Base-by-base conservation (phyloP, 352 stramenopile genomes). In the Phytophthora boehmeriae region DNA sequence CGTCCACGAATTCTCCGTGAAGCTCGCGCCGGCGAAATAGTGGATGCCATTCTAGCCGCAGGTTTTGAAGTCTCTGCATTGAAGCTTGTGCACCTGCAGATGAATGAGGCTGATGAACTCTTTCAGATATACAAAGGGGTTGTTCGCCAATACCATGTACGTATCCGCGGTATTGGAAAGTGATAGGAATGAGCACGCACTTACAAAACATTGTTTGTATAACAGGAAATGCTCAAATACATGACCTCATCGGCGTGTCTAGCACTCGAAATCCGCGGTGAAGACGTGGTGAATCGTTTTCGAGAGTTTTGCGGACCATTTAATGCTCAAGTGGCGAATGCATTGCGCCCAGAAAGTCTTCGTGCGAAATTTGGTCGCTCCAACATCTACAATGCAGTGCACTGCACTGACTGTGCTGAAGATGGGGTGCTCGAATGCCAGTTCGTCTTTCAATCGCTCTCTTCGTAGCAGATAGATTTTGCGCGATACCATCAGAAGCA, bases 401-500 rank as follows among this genome's bases (percentile, higher is more conserved):
- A 98, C 63, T 98, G 92, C 71, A 98, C 95, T 0, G 95, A 98
- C 67, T 83, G 96, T 39, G 69, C 78, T 3, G 92, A 97, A 54
- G 93, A 98, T 73, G 92, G 91, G 13, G 69, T 88, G 28, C 74
- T 97, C 13, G 95, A 98, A 66, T 87, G 86, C 49, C 78, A 95
- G 61, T 98, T 95, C 64, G 78, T 98, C 61, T 98, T 98, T 49
- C 64, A 62, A 16, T 59, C 73, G 17, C 59, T 87, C 30, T 52
- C 56, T 19, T 67, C 61, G 41, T 71, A 71, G 39, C 34, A 58
- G 5, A 11, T 41, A 32, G 13, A 51, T 20, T 47, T 47, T 45
- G 16, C 38, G 9, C 42, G 1, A 48, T 34, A 46, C 39, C 11
- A 46, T 2, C 34, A 9, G n/a, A n/a, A n/a, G n/a, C n/a, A n/a